Base-by-base conservation (phyloP, 192 early-diverging fungal species). In the Mortierella antarctica region DNA sequence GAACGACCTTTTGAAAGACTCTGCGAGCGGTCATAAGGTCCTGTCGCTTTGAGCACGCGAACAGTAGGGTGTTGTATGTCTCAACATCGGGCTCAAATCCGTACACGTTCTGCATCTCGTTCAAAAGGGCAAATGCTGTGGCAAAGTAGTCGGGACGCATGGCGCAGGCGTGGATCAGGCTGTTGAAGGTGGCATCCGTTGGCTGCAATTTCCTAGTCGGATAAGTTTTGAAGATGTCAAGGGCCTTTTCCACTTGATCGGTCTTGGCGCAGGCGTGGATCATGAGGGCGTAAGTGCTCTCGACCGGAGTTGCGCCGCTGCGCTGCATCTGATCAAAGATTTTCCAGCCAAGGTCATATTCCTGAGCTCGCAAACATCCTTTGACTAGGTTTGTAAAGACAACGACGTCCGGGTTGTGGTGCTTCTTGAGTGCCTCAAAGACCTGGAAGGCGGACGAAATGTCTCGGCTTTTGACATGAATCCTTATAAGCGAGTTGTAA, bases 141-240 rank as follows among this genome's bases (percentile, higher is more conserved):
- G 86, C 71, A 83, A 93, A 96, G 82, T 97, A 99, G 66, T 96
- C 93, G 0, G 86, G 83, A 44, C 96, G 85, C 65, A 83, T 83
- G 0, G 90, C 93, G 64, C 92, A 95, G 7, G 97, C 95, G 68
- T 93, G 86, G 58, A 99, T 93, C 42, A 99, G 83, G 20, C 92
- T 86, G 67, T 96, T 98, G 73, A 94, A 97, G 2, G 96, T 97
- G 0, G 93, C 90, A 40, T 93, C 92, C 0, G 94, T 96, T 1
- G 93, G 92, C 12, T 86, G 85, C 20, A 97, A 83, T 9, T 84
- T 78, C 11, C 88, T 88, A 57, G 65, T 73, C 18, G 91, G 81
- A 93, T 98, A 97, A 69, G 98, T 94, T 64, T 91, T 88, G 85
- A 96, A 97, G 55, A 99, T 83, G 68, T 96, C 94, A 60, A 99